Evolutionary conservation across 768 basidiomycete genomes (phyloP), one percentile per base, ranked within the genome.

Genomic region (Mycena floridula): DNA sequence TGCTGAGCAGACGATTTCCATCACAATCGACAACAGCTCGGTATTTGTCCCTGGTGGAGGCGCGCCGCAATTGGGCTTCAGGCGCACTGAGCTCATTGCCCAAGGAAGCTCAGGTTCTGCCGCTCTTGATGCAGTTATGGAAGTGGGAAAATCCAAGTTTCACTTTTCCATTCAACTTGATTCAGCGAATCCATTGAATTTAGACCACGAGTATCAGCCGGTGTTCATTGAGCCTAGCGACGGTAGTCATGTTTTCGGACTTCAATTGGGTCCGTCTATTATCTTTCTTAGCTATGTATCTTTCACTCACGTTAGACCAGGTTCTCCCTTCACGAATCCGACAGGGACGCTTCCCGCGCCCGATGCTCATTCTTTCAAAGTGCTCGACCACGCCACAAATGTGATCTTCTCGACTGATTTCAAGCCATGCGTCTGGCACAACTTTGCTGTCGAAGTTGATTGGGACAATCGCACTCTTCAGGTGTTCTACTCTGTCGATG

Each of bases 181-280:
- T 48, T 50, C 64, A 13, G 37, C 37, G n/a, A 56, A 54, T 20
- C 72, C 72, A 11, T 56, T 82, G 52, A 79, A 80, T 53, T 69
- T 67, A 50, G 66, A 50, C 7, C 79, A 82, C 45, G 80, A 82
- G 52, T 80, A 82, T 52, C 80, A 82, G 52, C 65, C 76, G 40
- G 74, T 82, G 12, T 81, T 75, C 56, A 77, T 82, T 45, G 80
- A 83, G 59, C 75, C 77, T 1, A 66, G 55, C 42, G 81, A 82
- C 51, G 77, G 78, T 5, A 66, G 72, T 3, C 79, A 79, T 59
- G 66, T 81, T 18, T 83, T 83, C 53, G 76, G 69, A 5, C 59
- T 81, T 30, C 77, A 81, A 50, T 63, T 81, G 6, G 80, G 79
- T 78, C 47, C 15, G 67, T 51, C 2, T 12, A 4, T 22, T 25